Percentiles rank a stretch among this genome's conserved stretches.
These are phyloP conservation scores for Penicillium griseofulvum DNA, from an alignment of 2,329 filamentous ascomycete genomes.

Conservation along the genomic window DNA sequence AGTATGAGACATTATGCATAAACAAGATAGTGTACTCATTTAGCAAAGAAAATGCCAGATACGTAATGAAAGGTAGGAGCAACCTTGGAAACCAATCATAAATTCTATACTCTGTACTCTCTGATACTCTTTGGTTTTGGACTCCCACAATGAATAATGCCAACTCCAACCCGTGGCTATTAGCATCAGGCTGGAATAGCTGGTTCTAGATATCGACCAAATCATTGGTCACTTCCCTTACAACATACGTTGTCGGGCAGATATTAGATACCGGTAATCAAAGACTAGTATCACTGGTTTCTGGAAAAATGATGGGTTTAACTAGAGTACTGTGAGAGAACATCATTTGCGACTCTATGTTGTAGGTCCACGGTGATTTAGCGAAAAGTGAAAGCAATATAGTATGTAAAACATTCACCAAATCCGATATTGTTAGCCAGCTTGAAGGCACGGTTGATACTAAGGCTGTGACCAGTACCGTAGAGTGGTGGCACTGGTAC, in stretches of 20 bases:
- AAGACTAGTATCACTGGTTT: too few relatives aligned
- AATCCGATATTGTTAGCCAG: not conserved
- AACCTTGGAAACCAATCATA: too few relatives aligned
- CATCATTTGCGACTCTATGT: not conserved
- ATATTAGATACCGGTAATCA: too few relatives aligned
- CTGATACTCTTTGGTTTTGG: too few relatives aligned
- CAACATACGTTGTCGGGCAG: too few relatives aligned
- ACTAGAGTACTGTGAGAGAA: not conserved
- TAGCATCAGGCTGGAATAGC: not conserved
- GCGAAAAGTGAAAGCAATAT: not conserved
- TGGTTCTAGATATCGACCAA: not conserved
- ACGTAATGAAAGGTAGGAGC: not conserved
- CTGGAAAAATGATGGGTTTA: too few relatives aligned
- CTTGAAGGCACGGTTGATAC: not conserved
- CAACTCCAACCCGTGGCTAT: not conserved
- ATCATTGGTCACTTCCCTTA: not conserved
- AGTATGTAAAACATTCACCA: not conserved
- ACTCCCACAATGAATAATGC: not conserved
- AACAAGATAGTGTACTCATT: not conserved
- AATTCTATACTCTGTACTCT: too few relatives aligned
- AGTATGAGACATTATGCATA: not conserved
- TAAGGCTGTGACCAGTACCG: not conserved
- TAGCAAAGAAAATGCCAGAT: not conserved
- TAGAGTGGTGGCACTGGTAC: not conserved
- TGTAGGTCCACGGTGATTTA: not conserved